A percentile compares a stretch with the other conserved stretches of the same genome.
Conservation (phyloP, 495 filamentous ascomycete species). For the Penicillium daleae region DNA sequence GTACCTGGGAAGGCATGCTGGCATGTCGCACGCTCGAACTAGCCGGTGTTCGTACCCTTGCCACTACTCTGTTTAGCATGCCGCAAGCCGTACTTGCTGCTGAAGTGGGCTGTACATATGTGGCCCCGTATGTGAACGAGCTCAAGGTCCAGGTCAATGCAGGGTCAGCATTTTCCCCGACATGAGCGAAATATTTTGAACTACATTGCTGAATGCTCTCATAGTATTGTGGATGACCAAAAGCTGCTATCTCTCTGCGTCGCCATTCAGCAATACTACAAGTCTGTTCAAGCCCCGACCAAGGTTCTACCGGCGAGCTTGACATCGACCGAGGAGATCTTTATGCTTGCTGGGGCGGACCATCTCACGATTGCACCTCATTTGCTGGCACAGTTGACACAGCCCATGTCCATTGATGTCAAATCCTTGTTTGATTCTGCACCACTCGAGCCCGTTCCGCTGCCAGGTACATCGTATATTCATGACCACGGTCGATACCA, state of each 20-base stretch:
- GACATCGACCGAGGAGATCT: constrained; percentile 59
- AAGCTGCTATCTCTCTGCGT: constrained; percentile 53
- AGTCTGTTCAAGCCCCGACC: constrained; percentile 44
- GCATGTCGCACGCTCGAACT: constrained; percentile 61
- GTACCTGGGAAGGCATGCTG: constrained; percentile 66
- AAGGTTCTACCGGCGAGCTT: constrained; percentile 61
- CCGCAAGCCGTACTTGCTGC: constrained; percentile 60
- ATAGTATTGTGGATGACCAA: constrained; percentile 39
- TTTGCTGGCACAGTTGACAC: constrained; percentile 52
- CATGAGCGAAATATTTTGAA: no score
- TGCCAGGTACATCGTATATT: constrained; percentile 31
- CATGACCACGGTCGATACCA: constrained; percentile 51
- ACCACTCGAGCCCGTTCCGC: constrained; percentile 12
- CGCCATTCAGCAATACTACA: constrained; percentile 57
- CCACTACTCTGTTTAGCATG: constrained; percentile 64
- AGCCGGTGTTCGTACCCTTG: constrained; percentile 57
- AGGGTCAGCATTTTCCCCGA: background rate
- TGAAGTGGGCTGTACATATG: constrained; percentile 60
- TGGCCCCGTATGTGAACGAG: constrained; percentile 68
- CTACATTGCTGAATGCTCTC: background rate
- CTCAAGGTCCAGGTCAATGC: constrained; percentile 62
- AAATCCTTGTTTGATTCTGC: constrained; percentile 42
- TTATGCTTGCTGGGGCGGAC: constrained; percentile 58
- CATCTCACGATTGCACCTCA: constrained; percentile 61
- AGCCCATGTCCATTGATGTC: constrained; percentile 34